These are phyloP conservation scores for Curvularia hawaiiensis DNA, from an alignment of 2,329 filamentous ascomycete species.

Conservation along the genomic window DNA sequence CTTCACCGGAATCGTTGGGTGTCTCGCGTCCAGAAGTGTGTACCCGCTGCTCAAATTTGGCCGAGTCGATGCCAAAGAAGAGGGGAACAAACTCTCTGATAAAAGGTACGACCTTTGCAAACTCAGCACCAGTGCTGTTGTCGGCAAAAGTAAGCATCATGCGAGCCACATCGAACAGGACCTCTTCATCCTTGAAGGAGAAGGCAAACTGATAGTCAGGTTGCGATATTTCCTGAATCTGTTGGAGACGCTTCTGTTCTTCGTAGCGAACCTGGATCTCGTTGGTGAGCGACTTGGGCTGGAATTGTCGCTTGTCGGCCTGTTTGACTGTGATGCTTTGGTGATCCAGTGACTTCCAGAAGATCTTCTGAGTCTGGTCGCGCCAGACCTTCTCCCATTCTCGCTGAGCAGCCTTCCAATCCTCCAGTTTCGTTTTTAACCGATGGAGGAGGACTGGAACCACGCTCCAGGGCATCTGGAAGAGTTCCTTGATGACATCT, in stretches of 20 bases:
- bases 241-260: constrained; percentile 78
- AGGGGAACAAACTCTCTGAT: constrained; percentile 57
- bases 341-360: constrained; percentile 95
- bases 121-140: constrained; percentile 50
- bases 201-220: constrained; percentile 77
- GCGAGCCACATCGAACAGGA: constrained; percentile 58
- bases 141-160: constrained; percentile 54
- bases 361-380: constrained; percentile 90
- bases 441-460: constrained; percentile 87
- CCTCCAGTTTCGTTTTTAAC: constrained; percentile 94
- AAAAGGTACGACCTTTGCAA: constrained; percentile 52
- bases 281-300: constrained; percentile 86
- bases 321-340: constrained; percentile 91
- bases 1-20: constrained; percentile 60
- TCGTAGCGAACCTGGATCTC: constrained; percentile 93
- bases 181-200: constrained; percentile 64
- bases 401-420: constrained; percentile 95
- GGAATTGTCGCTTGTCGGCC: constrained; percentile 88
- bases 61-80: constrained; percentile 56
- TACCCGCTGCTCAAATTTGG: constrained; percentile 72
- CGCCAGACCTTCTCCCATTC: constrained; percentile 99
- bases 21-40: constrained; percentile 47
- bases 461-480: constrained; percentile 80
- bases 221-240: constrained; percentile 62
- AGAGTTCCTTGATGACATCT: constrained; percentile 86